phyloP scores from a whole-genome alignment of 2,329 filamentous ascomycete genomes.

The Cadophora luteo-olivacea region DNA sequence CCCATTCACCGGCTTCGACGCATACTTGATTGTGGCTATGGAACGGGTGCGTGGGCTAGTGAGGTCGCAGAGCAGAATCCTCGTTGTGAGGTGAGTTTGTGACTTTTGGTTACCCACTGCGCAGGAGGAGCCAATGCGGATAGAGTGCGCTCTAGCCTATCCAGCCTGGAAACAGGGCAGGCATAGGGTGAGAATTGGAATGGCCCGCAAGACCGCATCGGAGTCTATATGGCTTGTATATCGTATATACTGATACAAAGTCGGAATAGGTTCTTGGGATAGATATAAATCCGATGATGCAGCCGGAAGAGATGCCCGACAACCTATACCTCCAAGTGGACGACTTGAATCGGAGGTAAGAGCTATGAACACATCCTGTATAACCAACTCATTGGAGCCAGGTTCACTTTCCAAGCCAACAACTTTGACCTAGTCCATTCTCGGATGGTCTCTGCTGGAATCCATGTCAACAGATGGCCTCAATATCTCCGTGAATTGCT shows the following conservation, averaged over 20 bases:
- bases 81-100: slow-evolving; percentile 62
- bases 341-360: slow-evolving; percentile 69
- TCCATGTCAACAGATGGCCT: slow-evolving; percentile 65
- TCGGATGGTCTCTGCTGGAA: slow-evolving; percentile 40
- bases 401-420: slow-evolving; percentile 71
- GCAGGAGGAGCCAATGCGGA: too few relatives aligned
- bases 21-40: slow-evolving; percentile 76
- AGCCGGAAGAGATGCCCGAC: slow-evolving; percentile 66
- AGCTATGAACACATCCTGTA: slow-evolving; percentile 1
- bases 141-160: neutral
- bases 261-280: slow-evolving; percentile 69
- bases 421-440: slow-evolving; percentile 85
- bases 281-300: slow-evolving; percentile 75
- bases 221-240: neutral
- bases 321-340: slow-evolving; percentile 78
- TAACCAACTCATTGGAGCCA: slow-evolving; percentile 36
- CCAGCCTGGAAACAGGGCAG: neutral
- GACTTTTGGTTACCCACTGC: neutral
- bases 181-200: neutral
- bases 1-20: slow-evolving; percentile 61
- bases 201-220: too few relatives aligned
- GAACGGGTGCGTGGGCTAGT: slow-evolving; percentile 73
- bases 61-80: slow-evolving; percentile 71
- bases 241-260: neutral
- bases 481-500: slow-evolving; percentile 79